These are phyloP conservation scores for Odontarrhena argentea DNA, from an alignment of 345 rosid species.

Conservation along the genomic window DNA sequence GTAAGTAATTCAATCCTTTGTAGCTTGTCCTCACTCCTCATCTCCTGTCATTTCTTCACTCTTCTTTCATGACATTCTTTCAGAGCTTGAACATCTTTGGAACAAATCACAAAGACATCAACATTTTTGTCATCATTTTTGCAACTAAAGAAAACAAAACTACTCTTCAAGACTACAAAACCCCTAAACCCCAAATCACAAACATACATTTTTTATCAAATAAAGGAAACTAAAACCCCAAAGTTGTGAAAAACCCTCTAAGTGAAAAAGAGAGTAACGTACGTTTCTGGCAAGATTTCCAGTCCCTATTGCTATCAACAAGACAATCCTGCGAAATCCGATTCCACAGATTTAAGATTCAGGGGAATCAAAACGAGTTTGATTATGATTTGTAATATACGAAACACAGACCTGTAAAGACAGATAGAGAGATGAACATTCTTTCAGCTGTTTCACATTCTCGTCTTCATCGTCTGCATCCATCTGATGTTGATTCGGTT, in stretches of 20 bases:
- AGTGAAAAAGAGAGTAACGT: conserved; percentile 1
- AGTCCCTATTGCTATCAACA: conserved; percentile 63
- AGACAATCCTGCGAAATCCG: conserved; percentile 68
- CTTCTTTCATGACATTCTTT: conserved; percentile 38
- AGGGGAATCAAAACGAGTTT: neutral
- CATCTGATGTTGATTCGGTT: conserved; percentile 47
- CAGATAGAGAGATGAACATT: conserved; percentile 76
- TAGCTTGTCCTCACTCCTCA: neutral
- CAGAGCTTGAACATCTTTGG: conserved; percentile 44
- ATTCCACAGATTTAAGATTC: neutral
- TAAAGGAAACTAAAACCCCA: conserved; percentile 3
- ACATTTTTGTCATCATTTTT: neutral
- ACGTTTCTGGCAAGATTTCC: conserved; percentile 91
- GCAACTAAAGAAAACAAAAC: too few relatives aligned
- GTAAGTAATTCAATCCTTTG: conserved; percentile 11
- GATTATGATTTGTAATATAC: neutral
- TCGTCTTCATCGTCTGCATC: conserved; percentile 84
- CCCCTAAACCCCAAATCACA: too few relatives aligned
- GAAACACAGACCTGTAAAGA: conserved; percentile 60
- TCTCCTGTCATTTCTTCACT: conserved; percentile 41
- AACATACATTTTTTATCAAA: too few relatives aligned
- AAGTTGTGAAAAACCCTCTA: conserved; percentile 23
- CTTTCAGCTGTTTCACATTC: conserved; percentile 83
- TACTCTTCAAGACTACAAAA: too few relatives aligned
- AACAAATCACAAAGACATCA: conserved; percentile 30